A percentile compares a stretch with the other conserved stretches of the same genome.
These are phyloP conservation scores for Kernera saxatilis DNA, from an alignment of 345 rosid species.

Conservation along the genomic window DNA sequence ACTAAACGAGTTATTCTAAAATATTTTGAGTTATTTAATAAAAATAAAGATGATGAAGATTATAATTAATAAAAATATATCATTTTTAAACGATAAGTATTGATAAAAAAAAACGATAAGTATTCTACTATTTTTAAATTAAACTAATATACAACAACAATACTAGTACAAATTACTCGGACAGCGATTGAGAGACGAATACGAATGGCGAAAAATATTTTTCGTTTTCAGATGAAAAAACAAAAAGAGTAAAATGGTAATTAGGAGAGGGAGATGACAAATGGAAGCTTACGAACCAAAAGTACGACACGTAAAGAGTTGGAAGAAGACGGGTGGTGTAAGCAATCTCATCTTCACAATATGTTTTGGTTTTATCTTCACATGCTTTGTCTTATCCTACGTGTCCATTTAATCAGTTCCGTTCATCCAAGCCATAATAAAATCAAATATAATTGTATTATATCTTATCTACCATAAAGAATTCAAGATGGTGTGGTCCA, in stretches of 20 bases:
- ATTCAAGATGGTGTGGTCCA: conserved; percentile 4
- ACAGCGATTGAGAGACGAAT: conserved; percentile 3
- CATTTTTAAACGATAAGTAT: too few species aligned
- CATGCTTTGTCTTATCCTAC: conserved; percentile 20
- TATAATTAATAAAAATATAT: too few species aligned
- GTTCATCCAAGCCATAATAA: background rate
- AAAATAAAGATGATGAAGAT: too few species aligned
- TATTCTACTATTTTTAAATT: too few species aligned
- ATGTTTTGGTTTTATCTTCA: conserved; percentile 19
- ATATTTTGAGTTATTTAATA: too few species aligned
- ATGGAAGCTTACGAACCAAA: conserved; percentile 20
- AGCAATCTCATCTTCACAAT: conserved; percentile 17
- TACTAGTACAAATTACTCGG: too few species aligned
- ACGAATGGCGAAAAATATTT: background rate
- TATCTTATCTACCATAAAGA: background rate
- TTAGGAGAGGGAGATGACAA: background rate
- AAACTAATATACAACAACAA: too few species aligned
- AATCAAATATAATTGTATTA: background rate
- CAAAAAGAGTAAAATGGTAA: background rate
- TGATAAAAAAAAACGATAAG: too few species aligned
- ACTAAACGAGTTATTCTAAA: too few species aligned
- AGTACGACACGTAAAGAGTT: conserved; percentile 24
- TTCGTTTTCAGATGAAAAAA: background rate
- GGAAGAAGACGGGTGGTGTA: conserved; percentile 22
- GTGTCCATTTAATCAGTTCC: conserved; percentile 15